Percentiles rank a stretch among this genome's conserved stretches.
Evolutionary conservation across 331 rosid genomes (phyloP).

Genomic region (Spiraea crenata): DNA sequence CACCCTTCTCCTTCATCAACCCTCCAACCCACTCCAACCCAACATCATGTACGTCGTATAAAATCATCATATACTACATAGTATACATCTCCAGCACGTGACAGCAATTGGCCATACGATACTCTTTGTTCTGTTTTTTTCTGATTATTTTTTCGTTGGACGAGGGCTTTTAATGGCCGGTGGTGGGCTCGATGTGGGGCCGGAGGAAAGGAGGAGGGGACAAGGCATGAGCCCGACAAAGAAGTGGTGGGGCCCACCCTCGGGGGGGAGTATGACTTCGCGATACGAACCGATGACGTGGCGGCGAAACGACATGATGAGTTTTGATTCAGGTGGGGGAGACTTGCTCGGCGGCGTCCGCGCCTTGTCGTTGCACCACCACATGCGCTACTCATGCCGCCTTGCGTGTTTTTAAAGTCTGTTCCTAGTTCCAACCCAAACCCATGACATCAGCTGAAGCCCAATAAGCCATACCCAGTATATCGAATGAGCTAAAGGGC

Average conservation of each 20-base stretch:
- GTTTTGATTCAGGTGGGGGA: constrained; percentile 17
- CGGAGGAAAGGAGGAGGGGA: not conserved
- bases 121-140: not conserved
- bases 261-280: not conserved
- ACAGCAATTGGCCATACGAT: not conserved
- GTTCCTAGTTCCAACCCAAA: too few species aligned
- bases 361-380: constrained; percentile 8
- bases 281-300: constrained; percentile 25
- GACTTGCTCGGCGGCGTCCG: constrained; percentile 31
- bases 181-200: constrained; percentile 8
- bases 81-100: not conserved
- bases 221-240: constrained; percentile 31
- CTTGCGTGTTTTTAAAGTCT: constrained; percentile 17
- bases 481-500: not conserved
- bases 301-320: constrained; percentile 14
- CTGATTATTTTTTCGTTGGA: not conserved
- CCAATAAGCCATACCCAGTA: not conserved
- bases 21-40: too few species aligned
- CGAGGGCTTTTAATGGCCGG: not conserved
- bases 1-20: too few species aligned
- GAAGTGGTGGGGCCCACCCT: constrained; percentile 25
- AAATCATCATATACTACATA: not conserved
- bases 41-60: too few species aligned
- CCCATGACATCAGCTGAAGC: not conserved
- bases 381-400: not conserved